Conservation (phyloP, 108 stramenopile species). For the Phaeodactylum tricornutum region DNA sequence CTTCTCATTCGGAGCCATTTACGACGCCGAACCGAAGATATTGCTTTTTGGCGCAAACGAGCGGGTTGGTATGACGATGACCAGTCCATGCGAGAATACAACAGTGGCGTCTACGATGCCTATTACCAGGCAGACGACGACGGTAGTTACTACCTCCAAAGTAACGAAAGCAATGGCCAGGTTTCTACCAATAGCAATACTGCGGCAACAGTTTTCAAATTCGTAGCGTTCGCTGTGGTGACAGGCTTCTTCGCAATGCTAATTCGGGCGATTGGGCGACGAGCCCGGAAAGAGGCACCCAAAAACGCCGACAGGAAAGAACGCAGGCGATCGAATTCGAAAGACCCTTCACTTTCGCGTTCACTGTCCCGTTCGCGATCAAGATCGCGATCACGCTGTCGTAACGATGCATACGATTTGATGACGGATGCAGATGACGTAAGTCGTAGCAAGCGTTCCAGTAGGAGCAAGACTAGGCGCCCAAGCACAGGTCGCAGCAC, state of each 20-base stretch:
- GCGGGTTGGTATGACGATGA: constrained; percentile 85
- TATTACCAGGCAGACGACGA: constrained; percentile 43
- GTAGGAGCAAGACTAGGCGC: constrained; percentile 13
- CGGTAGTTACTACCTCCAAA: background rate
- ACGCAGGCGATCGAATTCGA: constrained; percentile 18
- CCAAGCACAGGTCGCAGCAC: too few relatives aligned
- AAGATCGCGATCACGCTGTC: constrained; percentile 31
- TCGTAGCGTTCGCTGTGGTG: constrained; percentile 31
- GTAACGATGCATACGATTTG: constrained; percentile 39
- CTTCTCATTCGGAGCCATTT: too few relatives aligned
- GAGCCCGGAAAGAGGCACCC: constrained; percentile 7
- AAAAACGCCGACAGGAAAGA: constrained; percentile 4
- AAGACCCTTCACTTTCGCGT: constrained; percentile 14
- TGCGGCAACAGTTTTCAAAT: constrained; percentile 10
- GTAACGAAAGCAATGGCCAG: background rate
- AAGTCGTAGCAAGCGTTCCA: constrained; percentile 20
- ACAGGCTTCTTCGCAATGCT: constrained; percentile 35
- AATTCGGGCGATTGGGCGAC: constrained; percentile 33
- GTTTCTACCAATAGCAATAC: constrained; percentile 5
- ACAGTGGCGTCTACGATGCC: constrained; percentile 53
- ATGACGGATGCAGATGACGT: constrained; percentile 43
- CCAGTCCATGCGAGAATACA: constrained; percentile 52
- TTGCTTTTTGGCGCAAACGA: constrained; percentile 67
- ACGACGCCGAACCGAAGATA: constrained; percentile 39
- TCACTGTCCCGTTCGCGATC: constrained; percentile 24